Base-by-base conservation (phyloP, 805 yeast species). In the Schizosaccharomyces cryophilus region DNA sequence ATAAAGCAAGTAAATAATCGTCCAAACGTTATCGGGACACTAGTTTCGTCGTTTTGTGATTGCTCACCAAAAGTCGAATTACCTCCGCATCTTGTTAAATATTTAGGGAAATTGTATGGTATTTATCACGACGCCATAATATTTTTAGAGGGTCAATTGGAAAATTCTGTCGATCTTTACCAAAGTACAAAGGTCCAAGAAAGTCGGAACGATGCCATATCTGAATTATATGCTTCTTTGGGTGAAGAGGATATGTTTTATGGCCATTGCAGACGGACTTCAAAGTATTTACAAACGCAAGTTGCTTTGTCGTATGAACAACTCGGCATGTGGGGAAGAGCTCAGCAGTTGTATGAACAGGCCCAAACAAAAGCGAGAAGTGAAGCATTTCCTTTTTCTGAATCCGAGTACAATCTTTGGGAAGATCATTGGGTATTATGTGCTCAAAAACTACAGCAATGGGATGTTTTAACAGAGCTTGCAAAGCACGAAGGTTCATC, bases 401-500 rank as follows among this genome's bases (percentile, higher is more conserved):
- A 93, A 68, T 81, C 94, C 1, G 99, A 93, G 69, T 93, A 93
- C 67, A 82, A 93, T 0, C 74, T 93, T 42, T 93, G 99, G 99
- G 99, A 93, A 72, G 98, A 93, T 68, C 94, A 89, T 67, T 93
- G 99, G 99, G 88, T 93, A 62, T 73, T 86, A 47, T 89, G 98
- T 74, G 95, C 98, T 3, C 96, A 93, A 69, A 90, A 90, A 70
- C 74, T 93, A 51, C 99, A 93, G 69, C 96, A 93, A 65, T 93
- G 99, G 99, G 98, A 93, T 68, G 84, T 93, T 60, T 75, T 93
- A 63, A 90, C 98, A 0, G 99, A 93, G 67, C 75, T 93, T 38
- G 96, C 98, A 1, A 88, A 90, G 67, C 97, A 94, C 68, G 99
- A 93, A 74, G 96, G 96, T 0, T 94, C 90, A 69, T 88, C 96